These are phyloP conservation scores for Trebouxiophyceae sp. DNA, from an alignment of 163 green algal species.

Conservation along the genomic window DNA sequence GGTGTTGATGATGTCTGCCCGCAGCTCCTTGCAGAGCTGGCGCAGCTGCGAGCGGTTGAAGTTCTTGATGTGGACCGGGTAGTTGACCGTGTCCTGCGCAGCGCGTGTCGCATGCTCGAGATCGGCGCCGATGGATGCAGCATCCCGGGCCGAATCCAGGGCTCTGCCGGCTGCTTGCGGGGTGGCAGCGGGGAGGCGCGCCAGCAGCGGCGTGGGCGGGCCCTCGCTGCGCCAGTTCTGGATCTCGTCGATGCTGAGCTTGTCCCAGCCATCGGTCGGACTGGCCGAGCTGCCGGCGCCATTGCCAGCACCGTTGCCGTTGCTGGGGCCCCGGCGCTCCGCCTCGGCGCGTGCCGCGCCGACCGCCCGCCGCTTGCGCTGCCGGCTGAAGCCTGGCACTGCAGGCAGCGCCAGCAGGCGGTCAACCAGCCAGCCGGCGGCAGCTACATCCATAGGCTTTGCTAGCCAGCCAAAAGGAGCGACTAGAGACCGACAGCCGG, in stretches of 20 bases:
- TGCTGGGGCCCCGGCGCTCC: no score
- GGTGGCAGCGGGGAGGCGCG: neutral
- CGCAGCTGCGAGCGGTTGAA: slow-evolving; percentile 79
- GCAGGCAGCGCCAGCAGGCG: no score
- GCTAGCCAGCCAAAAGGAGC: no score
- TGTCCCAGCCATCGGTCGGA: slow-evolving; percentile 17
- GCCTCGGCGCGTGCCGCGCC: no score
- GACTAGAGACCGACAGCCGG: no score
- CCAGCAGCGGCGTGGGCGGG: slow-evolving; percentile 21
- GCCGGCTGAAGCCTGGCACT: no score
- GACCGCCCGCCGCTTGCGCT: no score
- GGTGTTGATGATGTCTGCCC: slow-evolving; percentile 85
- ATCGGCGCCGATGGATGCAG: neutral
- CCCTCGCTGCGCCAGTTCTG: slow-evolving; percentile 5
- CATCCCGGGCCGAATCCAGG: neutral
- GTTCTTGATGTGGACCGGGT: slow-evolving; percentile 98
- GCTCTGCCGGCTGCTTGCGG: neutral
- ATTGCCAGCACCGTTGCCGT: no score
- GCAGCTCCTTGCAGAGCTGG: slow-evolving; percentile 84
- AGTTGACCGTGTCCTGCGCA: slow-evolving; percentile 85
- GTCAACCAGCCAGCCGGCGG: no score
- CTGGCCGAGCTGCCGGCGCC: no score
- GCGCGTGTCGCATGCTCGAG: neutral
- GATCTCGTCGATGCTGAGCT: slow-evolving; percentile 22
- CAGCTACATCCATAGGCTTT: no score